These are phyloP conservation scores for Erythrophleum ivorense DNA, from an alignment of 331 rosid species.

Conservation along the genomic window DNA sequence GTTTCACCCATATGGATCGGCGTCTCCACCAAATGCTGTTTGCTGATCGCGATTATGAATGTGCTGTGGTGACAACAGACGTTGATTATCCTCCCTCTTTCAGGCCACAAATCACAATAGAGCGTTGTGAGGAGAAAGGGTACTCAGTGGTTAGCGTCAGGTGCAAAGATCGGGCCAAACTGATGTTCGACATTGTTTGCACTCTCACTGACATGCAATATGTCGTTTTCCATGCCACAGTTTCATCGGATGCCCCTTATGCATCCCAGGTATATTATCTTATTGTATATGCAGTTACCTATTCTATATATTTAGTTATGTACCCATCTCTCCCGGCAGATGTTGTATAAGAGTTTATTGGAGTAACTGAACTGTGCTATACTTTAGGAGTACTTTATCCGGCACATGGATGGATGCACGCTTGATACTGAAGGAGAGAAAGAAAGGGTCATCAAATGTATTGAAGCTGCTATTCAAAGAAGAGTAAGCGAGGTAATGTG, in stretches of 20 bases:
- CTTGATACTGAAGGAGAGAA: constrained; percentile 86
- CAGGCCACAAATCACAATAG: constrained; percentile 74
- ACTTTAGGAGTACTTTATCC: constrained; percentile 74
- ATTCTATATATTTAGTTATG: neutral
- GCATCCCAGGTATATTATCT: constrained; percentile 69
- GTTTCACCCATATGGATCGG: constrained; percentile 80
- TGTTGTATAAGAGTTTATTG: neutral
- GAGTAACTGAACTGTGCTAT: neutral
- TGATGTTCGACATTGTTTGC: constrained; percentile 92
- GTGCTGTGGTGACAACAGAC: constrained; percentile 58
- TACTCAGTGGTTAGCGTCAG: constrained; percentile 75
- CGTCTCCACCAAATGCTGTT: constrained; percentile 89
- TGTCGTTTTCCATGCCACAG: constrained; percentile 87
- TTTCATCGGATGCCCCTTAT: constrained; percentile 80
- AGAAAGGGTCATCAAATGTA: constrained; percentile 84
- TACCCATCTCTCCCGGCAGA: neutral
- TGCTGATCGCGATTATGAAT: constrained; percentile 86
- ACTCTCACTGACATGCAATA: constrained; percentile 92
- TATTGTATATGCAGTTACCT: neutral
- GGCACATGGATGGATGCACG: constrained; percentile 89
- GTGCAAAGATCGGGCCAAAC: constrained; percentile 89
- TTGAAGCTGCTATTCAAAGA: constrained; percentile 89
- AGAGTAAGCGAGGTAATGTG: constrained; percentile 82
- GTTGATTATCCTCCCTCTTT: constrained; percentile 58
- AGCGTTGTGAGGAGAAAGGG: constrained; percentile 77